These are phyloP conservation scores for Coemansia sp. DNA, from an alignment of 192 early-diverging fungal species.

Conservation along the genomic window DNA sequence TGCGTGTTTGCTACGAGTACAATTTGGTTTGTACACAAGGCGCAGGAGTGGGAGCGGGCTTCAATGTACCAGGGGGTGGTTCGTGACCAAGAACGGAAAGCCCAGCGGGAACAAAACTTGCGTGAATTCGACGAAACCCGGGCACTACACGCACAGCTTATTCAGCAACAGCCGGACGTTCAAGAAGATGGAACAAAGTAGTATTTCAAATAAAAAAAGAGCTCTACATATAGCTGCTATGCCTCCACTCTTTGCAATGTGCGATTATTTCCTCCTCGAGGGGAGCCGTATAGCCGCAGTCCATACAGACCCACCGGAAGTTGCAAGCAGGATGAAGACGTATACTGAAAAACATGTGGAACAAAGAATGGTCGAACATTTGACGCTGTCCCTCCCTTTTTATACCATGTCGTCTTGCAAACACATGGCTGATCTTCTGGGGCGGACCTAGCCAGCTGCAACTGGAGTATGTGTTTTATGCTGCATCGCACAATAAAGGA, in stretches of 20 bases:
- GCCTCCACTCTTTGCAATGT: conserved; percentile 6
- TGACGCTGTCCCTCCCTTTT: no score
- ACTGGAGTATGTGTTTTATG: no score
- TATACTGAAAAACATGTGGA: background rate
- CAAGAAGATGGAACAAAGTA: background rate
- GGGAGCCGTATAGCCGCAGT: background rate
- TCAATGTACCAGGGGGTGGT: conserved; percentile 51
- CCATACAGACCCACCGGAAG: conserved; percentile 2
- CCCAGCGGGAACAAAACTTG: conserved; percentile 43
- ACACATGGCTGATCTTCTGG: no score
- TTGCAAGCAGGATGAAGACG: conserved; percentile 1
- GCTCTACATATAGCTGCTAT: background rate
- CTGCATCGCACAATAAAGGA: no score
- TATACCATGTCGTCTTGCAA: no score
- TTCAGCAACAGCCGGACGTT: conserved; percentile 33
- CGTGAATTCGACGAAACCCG: conserved; percentile 48
- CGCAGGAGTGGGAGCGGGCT: conserved; percentile 40
- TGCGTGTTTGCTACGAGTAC: conserved; percentile 43
- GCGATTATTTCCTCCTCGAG: background rate
- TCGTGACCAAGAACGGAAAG: conserved; percentile 45
- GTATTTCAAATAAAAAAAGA: background rate
- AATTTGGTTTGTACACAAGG: conserved; percentile 50
- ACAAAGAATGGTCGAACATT: no score
- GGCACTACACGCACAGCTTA: conserved; percentile 42
- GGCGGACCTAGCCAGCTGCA: no score